Evolutionary conservation across 129 eudicot species (phyloP).

Genomic region (Artemisia annua): DNA sequence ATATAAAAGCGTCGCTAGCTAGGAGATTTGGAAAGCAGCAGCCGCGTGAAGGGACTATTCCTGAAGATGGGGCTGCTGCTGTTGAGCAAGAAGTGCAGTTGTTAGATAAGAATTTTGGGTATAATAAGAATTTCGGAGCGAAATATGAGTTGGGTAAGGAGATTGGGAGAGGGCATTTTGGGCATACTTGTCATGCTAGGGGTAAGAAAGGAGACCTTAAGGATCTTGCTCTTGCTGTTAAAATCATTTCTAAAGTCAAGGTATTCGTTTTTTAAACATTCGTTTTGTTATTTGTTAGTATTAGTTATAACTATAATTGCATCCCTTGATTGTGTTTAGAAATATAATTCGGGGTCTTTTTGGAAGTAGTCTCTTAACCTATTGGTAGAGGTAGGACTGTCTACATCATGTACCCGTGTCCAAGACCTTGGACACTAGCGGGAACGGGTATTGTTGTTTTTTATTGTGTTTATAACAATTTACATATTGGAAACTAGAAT

Average conservation of each 20-base stretch:
- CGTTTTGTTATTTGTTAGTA: neutral
- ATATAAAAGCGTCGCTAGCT: conserved; percentile 72
- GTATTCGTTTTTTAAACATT: conserved; percentile 19
- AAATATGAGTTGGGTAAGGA: conserved; percentile 94
- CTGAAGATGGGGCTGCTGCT: conserved; percentile 58
- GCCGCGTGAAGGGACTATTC: conserved; percentile 74
- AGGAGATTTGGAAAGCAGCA: conserved; percentile 65
- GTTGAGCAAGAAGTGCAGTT: conserved; percentile 42
- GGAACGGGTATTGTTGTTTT: no score
- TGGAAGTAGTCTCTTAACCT: no score
- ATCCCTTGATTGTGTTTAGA: no score
- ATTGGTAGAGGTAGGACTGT: no score
- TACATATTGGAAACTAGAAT: no score
- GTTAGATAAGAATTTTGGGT: conserved; percentile 85
- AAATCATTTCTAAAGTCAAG: conserved; percentile 85
- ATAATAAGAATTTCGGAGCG: conserved; percentile 77
- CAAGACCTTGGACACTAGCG: no score
- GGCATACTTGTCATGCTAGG: conserved; percentile 89
- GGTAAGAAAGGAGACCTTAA: conserved; percentile 78
- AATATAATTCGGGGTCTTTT: no score
- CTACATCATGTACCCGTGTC: no score
- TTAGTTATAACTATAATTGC: neutral
- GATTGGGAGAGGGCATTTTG: conserved; percentile 95
- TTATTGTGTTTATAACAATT: no score
- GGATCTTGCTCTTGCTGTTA: conserved; percentile 79